Evolutionary conservation across 2,329 filamentous ascomycete species (phyloP).

Genomic region (Penicillium polonicum): DNA sequence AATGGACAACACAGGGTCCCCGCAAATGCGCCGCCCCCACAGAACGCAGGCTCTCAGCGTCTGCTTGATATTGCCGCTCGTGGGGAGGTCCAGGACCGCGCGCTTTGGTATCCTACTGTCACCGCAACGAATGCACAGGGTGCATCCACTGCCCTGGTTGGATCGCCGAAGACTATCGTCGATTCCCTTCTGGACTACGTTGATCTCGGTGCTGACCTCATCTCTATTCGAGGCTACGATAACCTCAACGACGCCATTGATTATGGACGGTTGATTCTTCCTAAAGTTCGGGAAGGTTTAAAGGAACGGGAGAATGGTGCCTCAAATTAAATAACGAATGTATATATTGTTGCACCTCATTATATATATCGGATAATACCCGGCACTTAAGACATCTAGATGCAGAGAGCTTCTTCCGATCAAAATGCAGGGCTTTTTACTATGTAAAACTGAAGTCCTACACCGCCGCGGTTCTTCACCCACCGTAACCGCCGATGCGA

Average conservation of each 20-base stretch:
- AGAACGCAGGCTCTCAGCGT: constrained; percentile 61
- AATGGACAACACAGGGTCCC: constrained; percentile 35
- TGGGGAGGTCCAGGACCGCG: constrained; percentile 59
- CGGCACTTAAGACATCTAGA: not conserved
- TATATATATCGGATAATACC: not conserved
- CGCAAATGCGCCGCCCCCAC: constrained; percentile 43
- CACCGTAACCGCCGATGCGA: too few relatives aligned
- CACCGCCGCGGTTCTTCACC: too few relatives aligned
- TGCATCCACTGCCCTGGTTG: constrained; percentile 60
- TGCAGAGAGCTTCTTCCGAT: too few relatives aligned
- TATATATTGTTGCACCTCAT: not conserved
- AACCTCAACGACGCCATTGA: constrained; percentile 61
- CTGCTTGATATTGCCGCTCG: constrained; percentile 56
- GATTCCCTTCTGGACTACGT: constrained; percentile 60
- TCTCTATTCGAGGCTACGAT: constrained; percentile 62
- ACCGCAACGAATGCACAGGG: constrained; percentile 61
- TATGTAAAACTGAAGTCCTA: too few relatives aligned
- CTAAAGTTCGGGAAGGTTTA: constrained; percentile 43
- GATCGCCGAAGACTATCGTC: constrained; percentile 53
- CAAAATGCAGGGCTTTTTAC: too few relatives aligned
- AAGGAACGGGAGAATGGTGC: constrained; percentile 7
- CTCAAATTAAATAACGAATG: not conserved
- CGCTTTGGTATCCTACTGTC: constrained; percentile 63
- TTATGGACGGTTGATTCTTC: constrained; percentile 58
- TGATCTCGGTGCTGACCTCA: constrained; percentile 56